phyloP scores from a whole-genome alignment of 2,329 filamentous ascomycete species.

The Fusarium sp. region DNA sequence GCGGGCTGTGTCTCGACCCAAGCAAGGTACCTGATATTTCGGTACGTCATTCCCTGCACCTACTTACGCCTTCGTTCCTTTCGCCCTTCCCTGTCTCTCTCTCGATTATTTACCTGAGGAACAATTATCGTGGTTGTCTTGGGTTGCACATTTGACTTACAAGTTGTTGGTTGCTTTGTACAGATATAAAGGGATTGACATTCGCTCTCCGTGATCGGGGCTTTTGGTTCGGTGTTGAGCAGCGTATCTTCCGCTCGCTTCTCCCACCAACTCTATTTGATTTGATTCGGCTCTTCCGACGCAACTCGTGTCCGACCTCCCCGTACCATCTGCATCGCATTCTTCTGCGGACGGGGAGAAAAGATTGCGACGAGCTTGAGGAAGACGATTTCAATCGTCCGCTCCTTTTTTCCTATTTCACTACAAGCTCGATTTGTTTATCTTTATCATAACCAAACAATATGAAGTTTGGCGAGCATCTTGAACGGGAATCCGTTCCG shows the following conservation, averaged over 20 bases:
- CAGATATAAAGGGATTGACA: constrained; percentile 26
- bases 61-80: constrained; percentile 31
- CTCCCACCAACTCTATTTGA: constrained; percentile 18
- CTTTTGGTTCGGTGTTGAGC: constrained; percentile 16
- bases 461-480: constrained; percentile 66
- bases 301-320: constrained; percentile 22
- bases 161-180: background rate
- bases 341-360: background rate
- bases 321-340: constrained; percentile 1
- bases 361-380: constrained; percentile 15
- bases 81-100: constrained; percentile 19
- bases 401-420: constrained; percentile 2
- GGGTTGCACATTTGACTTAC: constrained; percentile 33
- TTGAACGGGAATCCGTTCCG: constrained; percentile 83
- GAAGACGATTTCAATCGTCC: constrained; percentile 10
- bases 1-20: constrained; percentile 37
- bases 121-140: constrained; percentile 26
- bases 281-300: constrained; percentile 20
- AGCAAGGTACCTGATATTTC: constrained; percentile 22
- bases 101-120: constrained; percentile 12
- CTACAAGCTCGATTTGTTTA: constrained; percentile 12
- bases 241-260: constrained; percentile 34
- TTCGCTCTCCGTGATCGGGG: background rate
- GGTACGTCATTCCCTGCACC: constrained; percentile 30
- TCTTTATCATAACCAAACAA: constrained; percentile 12